Base-by-base conservation (phyloP, 768 basidiomycete species). In the Strobilomyces confusus region DNA sequence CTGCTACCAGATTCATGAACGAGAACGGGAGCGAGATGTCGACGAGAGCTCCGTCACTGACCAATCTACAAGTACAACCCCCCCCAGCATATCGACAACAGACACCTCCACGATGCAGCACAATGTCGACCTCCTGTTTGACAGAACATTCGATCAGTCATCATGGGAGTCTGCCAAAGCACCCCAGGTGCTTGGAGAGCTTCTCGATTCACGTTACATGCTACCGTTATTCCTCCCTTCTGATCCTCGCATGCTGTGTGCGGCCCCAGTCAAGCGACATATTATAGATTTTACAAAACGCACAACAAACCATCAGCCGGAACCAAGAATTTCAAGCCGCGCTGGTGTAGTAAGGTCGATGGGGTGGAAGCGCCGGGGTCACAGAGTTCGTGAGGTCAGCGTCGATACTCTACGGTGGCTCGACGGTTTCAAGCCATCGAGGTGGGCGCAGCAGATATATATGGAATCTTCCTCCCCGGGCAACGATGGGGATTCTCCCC, bases 171-270 rank as follows among this genome's bases (percentile, higher is more conserved):
- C 94, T 14, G 76, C 82, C 0, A 80, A 80, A 48, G 80, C 91
- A 19, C 87, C 92, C 0, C 88, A 89, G 62, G 85, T 85, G 23
- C 79, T 94, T 1, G 94, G 94, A 29, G 97, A 99, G 68, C 72
- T 98, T 23, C 75, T 98, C 57, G 94, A 99, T 68, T 93, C 91
- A 23, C 80, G 94, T 58, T 83, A 88, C 68, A 98, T 98, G 93
- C 80, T 98, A 22, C 92, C 92, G 2, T 75, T 95, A 44, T 76
- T 83, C 20, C 83, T 97, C 45, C 95, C 95, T 8, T 83, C 85
- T 19, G 85, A 92, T 67, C 85, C 87, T 30, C 82, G 83, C 36
- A 76, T 90, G 68, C 75, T 95, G 9, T 84, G 88, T 19, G 89
- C 87, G 7, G 71, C 80, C 3, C 85, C 89, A 0, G 77, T 69